Evolutionary conservation across 768 basidiomycete species (phyloP).

Genomic region (Tricholoma terreum): DNA sequence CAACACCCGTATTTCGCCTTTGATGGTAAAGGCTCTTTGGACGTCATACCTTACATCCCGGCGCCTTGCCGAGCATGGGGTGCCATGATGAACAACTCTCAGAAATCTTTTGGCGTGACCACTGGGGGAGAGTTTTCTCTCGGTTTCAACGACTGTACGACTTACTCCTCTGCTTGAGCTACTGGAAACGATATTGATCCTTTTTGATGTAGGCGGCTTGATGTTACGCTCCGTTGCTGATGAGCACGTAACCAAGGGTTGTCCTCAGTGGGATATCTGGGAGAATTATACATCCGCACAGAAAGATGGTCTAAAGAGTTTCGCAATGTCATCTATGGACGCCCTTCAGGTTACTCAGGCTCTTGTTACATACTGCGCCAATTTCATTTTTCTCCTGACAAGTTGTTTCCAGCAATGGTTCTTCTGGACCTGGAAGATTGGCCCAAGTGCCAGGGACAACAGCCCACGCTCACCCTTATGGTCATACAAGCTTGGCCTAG

Average conservation of each 20-base stretch:
- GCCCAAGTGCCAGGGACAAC: background rate
- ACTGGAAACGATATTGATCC: background rate
- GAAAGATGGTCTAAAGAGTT: slow-evolving; percentile 43
- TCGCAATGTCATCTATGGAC: slow-evolving; percentile 52
- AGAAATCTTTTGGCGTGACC: slow-evolving; percentile 57
- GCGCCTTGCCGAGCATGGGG: slow-evolving; percentile 62
- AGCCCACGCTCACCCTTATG: slow-evolving; percentile 30
- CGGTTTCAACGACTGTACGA: slow-evolving; percentile 61
- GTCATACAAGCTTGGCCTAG: slow-evolving; percentile 46
- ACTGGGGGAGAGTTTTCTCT: slow-evolving; percentile 76
- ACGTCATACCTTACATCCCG: slow-evolving; percentile 45
- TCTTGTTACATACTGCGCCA: background rate
- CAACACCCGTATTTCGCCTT: slow-evolving; percentile 70
- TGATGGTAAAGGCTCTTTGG: slow-evolving; percentile 31
- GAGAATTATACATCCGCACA: slow-evolving; percentile 44
- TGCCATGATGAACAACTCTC: slow-evolving; percentile 47
- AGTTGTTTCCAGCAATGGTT: slow-evolving; percentile 29
- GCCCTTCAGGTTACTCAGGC: slow-evolving; percentile 28
- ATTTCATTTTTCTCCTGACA: background rate
- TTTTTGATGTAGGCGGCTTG: background rate
- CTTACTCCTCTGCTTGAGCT: slow-evolving; percentile 20
- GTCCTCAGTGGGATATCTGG: slow-evolving; percentile 48
- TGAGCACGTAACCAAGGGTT: slow-evolving; percentile 12
- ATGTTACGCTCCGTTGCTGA: background rate
- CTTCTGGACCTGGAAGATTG: slow-evolving; percentile 48